Percentiles rank a stretch among this genome's conserved stretches.
Evolutionary conservation across 2,329 filamentous ascomycete genomes (phyloP).

Genomic region (Proliferodiscus dingleyae): DNA sequence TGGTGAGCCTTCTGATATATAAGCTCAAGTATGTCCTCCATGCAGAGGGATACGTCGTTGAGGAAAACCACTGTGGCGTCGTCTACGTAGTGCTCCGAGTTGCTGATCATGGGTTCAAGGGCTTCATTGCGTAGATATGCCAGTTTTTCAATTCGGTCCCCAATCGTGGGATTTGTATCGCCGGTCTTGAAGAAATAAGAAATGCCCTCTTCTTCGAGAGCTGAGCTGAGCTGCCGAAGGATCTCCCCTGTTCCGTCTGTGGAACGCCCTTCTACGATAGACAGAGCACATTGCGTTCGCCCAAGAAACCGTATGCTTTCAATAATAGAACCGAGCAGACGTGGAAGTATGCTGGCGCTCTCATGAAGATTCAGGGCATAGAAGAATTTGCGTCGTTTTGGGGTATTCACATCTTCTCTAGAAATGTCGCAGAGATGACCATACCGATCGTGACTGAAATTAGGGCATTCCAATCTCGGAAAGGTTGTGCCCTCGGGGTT

Average conservation of each 20-base stretch:
- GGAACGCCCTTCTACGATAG: constrained; percentile 52
- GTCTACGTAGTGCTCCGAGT: constrained; percentile 23
- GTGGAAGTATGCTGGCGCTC: constrained; percentile 41
- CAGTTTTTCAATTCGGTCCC: constrained; percentile 43
- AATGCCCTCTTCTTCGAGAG: constrained; percentile 36
- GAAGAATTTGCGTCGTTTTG: constrained; percentile 35
- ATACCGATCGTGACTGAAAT: constrained; percentile 7
- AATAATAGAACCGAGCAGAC: constrained; percentile 47
- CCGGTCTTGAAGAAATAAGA: constrained; percentile 41
- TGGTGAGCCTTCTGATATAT: constrained; percentile 42
- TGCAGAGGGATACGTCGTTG: constrained; percentile 49
- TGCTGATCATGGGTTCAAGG: constrained; percentile 39
- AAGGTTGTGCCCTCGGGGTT: constrained; percentile 11
- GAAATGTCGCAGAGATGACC: constrained; percentile 7
- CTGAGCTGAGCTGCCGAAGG: constrained; percentile 37
- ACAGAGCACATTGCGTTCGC: constrained; percentile 45
- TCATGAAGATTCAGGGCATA: constrained; percentile 50
- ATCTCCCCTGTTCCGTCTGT: constrained; percentile 50
- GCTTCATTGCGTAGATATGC: constrained; percentile 50
- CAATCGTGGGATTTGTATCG: constrained; percentile 39
- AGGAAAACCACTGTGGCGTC: constrained; percentile 47
- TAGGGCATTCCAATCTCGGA: constrained; percentile 8
- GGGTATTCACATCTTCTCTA: background rate
- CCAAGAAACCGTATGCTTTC: constrained; percentile 47
- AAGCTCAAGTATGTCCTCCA: constrained; percentile 54